Base-by-base conservation (phyloP, 208 protist genomes). In the Vickermania spadyakhi region DNA sequence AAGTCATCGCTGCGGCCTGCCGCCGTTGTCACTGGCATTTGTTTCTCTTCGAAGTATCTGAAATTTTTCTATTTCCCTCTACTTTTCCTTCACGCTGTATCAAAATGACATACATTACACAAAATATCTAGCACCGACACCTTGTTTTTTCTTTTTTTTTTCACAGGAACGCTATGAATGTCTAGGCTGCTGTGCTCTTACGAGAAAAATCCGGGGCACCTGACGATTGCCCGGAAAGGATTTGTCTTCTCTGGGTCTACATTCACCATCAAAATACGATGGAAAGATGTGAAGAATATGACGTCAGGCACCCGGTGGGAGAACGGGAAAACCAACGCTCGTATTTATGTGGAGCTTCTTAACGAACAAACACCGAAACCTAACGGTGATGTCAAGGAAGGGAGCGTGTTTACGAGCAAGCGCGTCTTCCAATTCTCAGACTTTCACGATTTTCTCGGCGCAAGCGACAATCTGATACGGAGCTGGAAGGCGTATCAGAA, bases 371-470 rank as follows among this genome's bases (percentile, higher is more conserved):
- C 36, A 7, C 36, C 36, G 11, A 45, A 45, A 18, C 36, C 36
- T 18, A n/a, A 7, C 18, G 36, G 36, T n/a, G 36, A 45, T n/a
- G 18, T 45, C 7, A 45, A 45, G 18, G 36, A 45, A 7, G 36
- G 36, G 18, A 45, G 36, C 18, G 18, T 18, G 7, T 45, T n/a
- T 18, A 45, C 7, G 7, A 7, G 11, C 36, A 45, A 45, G 18
- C 7, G 18, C 7, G 36, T 45, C 55, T 85, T 84, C 60, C 86
- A 81, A 55, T 89, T 94, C 56, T 90, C 89, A 52, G 64, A 75
- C 18, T 90, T 94, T 54, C 66, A 88, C 7, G 84, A 94, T 56
- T 73, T 94, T 36, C 75, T 94, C 0, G 69, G 72, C 1, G 79
- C 69, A 13, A 68, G 82, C 54, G 81, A 79, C 42, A 54, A 70